These are phyloP conservation scores for Trichophyton verrucosum DNA, from an alignment of 2,329 filamentous ascomycete genomes.

Conservation along the genomic window DNA sequence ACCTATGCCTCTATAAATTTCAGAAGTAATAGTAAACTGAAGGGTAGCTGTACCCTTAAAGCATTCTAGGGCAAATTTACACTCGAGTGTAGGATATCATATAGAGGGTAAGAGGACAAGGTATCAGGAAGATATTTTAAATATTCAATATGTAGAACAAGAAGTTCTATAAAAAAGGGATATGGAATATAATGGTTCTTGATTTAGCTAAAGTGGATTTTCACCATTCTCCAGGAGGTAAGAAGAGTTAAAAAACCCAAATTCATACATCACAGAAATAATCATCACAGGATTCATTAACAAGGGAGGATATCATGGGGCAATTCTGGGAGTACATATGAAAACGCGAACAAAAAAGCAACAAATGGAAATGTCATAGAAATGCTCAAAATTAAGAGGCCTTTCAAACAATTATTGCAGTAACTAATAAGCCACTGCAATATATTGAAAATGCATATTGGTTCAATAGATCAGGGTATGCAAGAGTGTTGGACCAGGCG, in stretches of 20 bases:
- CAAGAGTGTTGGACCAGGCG: background rate
- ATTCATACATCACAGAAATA: background rate
- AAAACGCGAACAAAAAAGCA: slow-evolving; percentile 8
- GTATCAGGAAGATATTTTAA: background rate
- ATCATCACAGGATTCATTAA: slow-evolving; percentile 4
- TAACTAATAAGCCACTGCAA: slow-evolving; percentile 17
- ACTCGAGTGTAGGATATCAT: background rate
- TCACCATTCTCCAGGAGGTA: background rate
- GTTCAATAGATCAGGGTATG: background rate
- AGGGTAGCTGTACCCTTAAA: too few species aligned
- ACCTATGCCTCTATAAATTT: too few species aligned
- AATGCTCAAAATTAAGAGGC: slow-evolving; percentile 16
- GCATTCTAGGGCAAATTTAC: background rate
- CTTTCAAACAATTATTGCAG: slow-evolving; percentile 15
- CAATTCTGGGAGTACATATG: slow-evolving; percentile 2
- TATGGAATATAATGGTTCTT: background rate
- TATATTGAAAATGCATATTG: background rate
- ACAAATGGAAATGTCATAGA: slow-evolving; percentile 20
- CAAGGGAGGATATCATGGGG: slow-evolving; percentile 1
- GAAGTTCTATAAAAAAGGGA: background rate
- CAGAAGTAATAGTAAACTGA: too few species aligned
- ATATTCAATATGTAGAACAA: background rate
- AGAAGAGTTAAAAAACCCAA: background rate
- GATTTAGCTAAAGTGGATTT: background rate
- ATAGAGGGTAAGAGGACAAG: background rate